Conservation (phyloP, 2,329 filamentous ascomycete species). For the Paecilomyces variotii region DNA sequence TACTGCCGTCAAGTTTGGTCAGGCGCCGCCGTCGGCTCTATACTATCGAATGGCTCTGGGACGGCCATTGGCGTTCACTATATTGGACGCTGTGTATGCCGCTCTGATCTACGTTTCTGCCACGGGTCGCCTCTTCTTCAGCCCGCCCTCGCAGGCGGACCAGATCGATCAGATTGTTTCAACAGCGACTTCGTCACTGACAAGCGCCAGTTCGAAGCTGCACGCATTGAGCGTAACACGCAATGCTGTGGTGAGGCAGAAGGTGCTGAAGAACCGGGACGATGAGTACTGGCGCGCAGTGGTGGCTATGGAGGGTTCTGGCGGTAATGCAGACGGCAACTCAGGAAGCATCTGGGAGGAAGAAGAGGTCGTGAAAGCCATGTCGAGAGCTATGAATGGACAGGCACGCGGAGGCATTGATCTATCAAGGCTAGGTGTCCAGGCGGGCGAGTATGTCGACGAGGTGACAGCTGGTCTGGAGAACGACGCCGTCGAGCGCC, state of each 20-base stretch:
- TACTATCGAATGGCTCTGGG: slow-evolving; percentile 44
- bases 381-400: slow-evolving; percentile 71
- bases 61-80: slow-evolving; percentile 57
- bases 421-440: slow-evolving; percentile 33
- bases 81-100: slow-evolving; percentile 57
- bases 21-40: slow-evolving; percentile 48
- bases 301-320: slow-evolving; percentile 52
- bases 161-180: slow-evolving; percentile 51
- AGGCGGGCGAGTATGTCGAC: slow-evolving; percentile 37
- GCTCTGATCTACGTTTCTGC: slow-evolving; percentile 64
- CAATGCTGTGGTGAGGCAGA: slow-evolving; percentile 72
- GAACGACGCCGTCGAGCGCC: slow-evolving; percentile 3
- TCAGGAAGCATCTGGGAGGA: slow-evolving; percentile 59
- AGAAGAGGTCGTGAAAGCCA: slow-evolving; percentile 51
- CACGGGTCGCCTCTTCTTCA: slow-evolving; percentile 70
- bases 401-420: slow-evolving; percentile 32
- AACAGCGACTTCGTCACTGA: slow-evolving; percentile 47
- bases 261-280: slow-evolving; percentile 56
- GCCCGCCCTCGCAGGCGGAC: slow-evolving; percentile 53
- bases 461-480: slow-evolving; percentile 34
- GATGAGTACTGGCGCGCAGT: slow-evolving; percentile 64
- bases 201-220: slow-evolving; percentile 56
- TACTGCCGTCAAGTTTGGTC: slow-evolving; percentile 52
- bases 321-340: slow-evolving; percentile 60
- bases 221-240: slow-evolving; percentile 66